Conservation (phyloP, 352 stramenopile genomes). For the Phytophthora constricta region DNA sequence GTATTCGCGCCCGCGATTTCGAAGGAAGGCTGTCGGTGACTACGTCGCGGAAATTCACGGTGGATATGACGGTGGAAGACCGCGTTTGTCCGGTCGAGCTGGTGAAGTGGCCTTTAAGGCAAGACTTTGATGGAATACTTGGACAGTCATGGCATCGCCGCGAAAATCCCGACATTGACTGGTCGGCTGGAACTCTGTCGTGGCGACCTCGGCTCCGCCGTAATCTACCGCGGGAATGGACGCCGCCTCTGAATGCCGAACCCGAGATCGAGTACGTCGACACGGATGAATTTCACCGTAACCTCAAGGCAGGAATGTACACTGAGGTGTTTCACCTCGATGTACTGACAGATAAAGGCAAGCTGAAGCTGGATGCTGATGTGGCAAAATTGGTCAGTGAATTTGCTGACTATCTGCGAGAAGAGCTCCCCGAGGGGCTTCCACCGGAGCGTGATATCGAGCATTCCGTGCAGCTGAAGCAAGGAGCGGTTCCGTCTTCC, state of each 20-base stretch:
- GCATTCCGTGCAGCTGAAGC: slow-evolving; percentile 8
- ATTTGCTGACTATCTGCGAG: slow-evolving; percentile 13
- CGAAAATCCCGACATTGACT: slow-evolving; percentile 16
- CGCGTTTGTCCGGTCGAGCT: slow-evolving; percentile 5
- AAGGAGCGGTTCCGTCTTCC: slow-evolving; percentile 2
- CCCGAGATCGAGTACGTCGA: slow-evolving; percentile 15
- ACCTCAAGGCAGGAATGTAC: slow-evolving; percentile 3
- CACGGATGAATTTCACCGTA: slow-evolving; percentile 10
- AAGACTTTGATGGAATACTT: slow-evolving; percentile 22
- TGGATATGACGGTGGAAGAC: slow-evolving; percentile 12
- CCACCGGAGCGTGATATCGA: slow-evolving; percentile 15
- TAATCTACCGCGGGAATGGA: slow-evolving; percentile 12
- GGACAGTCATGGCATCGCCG: slow-evolving; percentile 8
- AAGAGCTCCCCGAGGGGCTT: slow-evolving; percentile 10
- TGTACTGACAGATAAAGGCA: not conserved
- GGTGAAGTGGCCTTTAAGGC: slow-evolving; percentile 15
- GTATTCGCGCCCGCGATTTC: slow-evolving; percentile 11
- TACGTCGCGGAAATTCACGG: slow-evolving; percentile 2
- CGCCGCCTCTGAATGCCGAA: not conserved
- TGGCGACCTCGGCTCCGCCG: not conserved
- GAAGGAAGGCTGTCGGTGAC: slow-evolving; percentile 11
- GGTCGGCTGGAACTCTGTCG: slow-evolving; percentile 7
- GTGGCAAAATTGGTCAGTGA: slow-evolving; percentile 2
- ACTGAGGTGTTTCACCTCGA: slow-evolving; percentile 16
- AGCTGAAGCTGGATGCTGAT: not conserved